Evolutionary conservation across 495 filamentous ascomycete genomes (phyloP).

Genomic region (Beverwykella pulmonaria): DNA sequence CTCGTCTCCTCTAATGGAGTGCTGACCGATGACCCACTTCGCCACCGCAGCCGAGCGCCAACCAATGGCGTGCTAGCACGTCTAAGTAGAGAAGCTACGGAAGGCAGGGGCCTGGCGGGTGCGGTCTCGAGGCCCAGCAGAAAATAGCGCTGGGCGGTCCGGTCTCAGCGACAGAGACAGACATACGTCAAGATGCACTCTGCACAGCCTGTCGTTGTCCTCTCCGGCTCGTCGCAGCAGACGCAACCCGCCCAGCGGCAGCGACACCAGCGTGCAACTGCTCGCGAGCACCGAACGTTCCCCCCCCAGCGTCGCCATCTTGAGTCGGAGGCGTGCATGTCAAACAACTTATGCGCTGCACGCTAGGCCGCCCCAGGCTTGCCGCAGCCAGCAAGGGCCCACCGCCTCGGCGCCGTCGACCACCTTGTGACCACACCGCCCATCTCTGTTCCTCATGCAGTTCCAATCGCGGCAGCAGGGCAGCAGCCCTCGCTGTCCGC

Average conservation of each 20-base stretch:
- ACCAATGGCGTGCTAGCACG: neutral
- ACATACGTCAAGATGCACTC: no score
- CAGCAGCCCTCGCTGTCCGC: neutral
- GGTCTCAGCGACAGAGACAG: neutral
- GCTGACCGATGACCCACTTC: neutral
- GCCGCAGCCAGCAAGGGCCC: neutral
- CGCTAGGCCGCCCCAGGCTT: neutral
- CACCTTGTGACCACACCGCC: neutral
- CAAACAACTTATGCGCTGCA: slow-evolving; percentile 23
- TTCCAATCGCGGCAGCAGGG: neutral
- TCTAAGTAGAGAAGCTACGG: slow-evolving; percentile 44
- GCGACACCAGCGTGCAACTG: no score
- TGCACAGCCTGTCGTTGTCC: no score
- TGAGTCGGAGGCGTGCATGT: slow-evolving; percentile 16
- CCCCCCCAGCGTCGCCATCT: neutral
- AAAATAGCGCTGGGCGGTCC: neutral
- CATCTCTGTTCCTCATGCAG: neutral
- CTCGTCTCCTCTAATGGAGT: neutral
- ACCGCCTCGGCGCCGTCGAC: neutral
- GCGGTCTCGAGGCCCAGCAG: slow-evolving; percentile 2
- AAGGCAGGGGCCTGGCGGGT: slow-evolving; percentile 7
- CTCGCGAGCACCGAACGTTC: neutral
- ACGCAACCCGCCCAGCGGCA: no score
- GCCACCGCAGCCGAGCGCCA: neutral
- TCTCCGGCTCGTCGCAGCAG: no score